These are phyloP conservation scores for Clitopilus passeckerianus DNA, from an alignment of 768 basidiomycete species.

Conservation along the genomic window DNA sequence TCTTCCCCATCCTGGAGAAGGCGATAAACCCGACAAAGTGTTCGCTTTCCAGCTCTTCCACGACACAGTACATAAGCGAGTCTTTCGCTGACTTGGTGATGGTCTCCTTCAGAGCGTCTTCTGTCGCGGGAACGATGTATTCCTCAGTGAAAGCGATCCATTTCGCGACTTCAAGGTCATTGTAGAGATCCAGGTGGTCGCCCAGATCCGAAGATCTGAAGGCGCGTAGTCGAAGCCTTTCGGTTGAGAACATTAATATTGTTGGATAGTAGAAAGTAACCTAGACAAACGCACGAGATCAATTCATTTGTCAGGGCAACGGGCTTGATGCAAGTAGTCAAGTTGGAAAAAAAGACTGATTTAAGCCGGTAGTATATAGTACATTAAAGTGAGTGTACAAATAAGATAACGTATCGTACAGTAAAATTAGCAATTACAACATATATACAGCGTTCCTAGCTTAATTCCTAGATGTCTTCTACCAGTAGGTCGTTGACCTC, in stretches of 20 bases:
- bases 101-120: not conserved
- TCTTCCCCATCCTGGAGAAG: constrained; percentile 4
- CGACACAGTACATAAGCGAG: not conserved
- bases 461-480: constrained; percentile 11
- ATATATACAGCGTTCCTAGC: not conserved
- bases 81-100: not conserved
- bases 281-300: too few species aligned
- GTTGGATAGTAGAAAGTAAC: too few species aligned
- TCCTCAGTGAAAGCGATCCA: not conserved
- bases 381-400: not conserved
- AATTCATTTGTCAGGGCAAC: too few species aligned
- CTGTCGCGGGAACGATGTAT: not conserved
- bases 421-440: too few species aligned
- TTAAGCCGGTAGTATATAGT: not conserved
- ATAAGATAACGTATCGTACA: too few species aligned
- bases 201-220: constrained; percentile 7
- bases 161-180: not conserved
- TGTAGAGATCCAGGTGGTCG: not conserved
- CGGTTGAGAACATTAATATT: constrained; percentile 18
- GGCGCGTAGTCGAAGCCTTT: constrained; percentile 12
- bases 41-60: not conserved
- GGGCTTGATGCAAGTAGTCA: too few species aligned
- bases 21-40: not conserved
- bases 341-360: too few species aligned
- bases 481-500: constrained; percentile 46